A percentile compares a stretch with the other conserved stretches of the same genome.
Conservation (phyloP, 305 asterid genomes). For the Solanum hybrid region DNA sequence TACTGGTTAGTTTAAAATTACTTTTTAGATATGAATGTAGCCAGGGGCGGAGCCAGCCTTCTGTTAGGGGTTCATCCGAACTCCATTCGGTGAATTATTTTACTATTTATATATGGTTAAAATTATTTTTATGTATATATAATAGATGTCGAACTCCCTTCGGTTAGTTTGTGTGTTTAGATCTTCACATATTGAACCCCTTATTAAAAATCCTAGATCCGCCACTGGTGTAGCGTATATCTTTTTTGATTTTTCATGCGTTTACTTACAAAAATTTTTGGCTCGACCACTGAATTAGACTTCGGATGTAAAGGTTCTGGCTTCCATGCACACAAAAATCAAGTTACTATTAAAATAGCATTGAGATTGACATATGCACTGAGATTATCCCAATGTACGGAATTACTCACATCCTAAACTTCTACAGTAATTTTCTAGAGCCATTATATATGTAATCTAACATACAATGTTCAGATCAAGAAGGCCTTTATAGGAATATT, state of each 20-base stretch:
- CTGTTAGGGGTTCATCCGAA: no score
- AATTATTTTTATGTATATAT: no score
- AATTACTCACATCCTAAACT: background rate
- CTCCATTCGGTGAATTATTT: no score
- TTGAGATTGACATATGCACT: background rate
- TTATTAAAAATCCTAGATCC: no score
- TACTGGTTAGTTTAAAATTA: background rate
- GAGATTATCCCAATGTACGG: background rate
- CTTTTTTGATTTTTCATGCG: rapidly evolving
- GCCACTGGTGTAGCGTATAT: background rate
- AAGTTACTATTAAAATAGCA: background rate
- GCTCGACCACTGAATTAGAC: background rate
- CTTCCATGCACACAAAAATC: background rate
- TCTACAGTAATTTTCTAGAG: background rate
- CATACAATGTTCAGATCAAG: background rate
- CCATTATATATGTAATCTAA: background rate
- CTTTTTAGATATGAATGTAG: no score
- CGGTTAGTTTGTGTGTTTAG: no score
- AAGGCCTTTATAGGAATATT: background rate
- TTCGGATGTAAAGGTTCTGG: background rate
- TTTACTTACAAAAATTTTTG: background rate
- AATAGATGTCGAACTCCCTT: no score
- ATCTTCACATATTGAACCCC: no score
- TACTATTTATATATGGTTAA: no score
- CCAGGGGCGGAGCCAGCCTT: no score